These are phyloP conservation scores for Sporobolomyces pararoseus DNA, from an alignment of 768 basidiomycete genomes.

Conservation along the genomic window DNA sequence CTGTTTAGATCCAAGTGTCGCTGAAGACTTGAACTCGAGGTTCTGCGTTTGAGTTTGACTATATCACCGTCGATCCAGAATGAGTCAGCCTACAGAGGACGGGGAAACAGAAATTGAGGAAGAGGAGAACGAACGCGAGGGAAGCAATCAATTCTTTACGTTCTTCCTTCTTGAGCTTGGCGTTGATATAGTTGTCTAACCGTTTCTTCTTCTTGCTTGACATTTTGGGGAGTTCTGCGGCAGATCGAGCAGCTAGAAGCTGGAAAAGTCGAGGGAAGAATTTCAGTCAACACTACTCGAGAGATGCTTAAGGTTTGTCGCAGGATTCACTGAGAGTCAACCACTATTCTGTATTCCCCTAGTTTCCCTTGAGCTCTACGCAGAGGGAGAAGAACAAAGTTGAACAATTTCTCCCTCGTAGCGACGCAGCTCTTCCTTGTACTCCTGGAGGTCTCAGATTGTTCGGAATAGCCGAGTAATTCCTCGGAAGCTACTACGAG, in stretches of 20 bases:
- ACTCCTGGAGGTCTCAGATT: too few relatives aligned
- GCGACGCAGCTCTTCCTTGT: too few relatives aligned
- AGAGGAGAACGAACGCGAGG: slow-evolving; percentile 60
- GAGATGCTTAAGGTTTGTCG: too few relatives aligned
- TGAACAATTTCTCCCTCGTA: too few relatives aligned
- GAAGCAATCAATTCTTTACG: slow-evolving; percentile 71
- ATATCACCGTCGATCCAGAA: slow-evolving; percentile 35
- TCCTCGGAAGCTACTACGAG: not conserved
- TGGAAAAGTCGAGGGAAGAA: not conserved
- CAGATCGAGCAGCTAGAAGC: slow-evolving; percentile 23
- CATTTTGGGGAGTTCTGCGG: slow-evolving; percentile 50
- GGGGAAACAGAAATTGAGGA: not conserved
- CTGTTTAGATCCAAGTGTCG: slow-evolving; percentile 75
- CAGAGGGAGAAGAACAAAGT: too few relatives aligned
- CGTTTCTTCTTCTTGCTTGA: slow-evolving; percentile 80
- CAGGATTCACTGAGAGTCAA: too few relatives aligned
- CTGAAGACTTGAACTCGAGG: slow-evolving; percentile 68
- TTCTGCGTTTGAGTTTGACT: slow-evolving; percentile 70
- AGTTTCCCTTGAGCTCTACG: too few relatives aligned
- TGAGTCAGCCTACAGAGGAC: not conserved
- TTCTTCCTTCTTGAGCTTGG: slow-evolving; percentile 88
- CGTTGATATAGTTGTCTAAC: slow-evolving; percentile 89
- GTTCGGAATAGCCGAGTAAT: not conserved
- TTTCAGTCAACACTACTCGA: not conserved
- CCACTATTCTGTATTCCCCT: too few relatives aligned